Base-by-base conservation (phyloP, 2,329 filamentous ascomycete species). In the Bipolaris victoriae region DNA sequence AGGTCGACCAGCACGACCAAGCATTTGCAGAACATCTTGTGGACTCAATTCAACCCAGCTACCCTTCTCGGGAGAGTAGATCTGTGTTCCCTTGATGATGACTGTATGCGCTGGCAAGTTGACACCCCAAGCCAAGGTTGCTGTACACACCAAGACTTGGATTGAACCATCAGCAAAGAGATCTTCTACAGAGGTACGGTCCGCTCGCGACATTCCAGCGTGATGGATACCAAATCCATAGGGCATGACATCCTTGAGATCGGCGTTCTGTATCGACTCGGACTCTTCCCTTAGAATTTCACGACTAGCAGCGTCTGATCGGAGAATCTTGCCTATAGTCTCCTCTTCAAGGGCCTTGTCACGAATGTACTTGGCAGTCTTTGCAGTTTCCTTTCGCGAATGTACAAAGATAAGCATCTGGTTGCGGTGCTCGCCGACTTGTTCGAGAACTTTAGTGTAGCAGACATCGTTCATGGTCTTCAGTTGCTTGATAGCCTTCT, bases 391-490 rank as follows among this genome's bases (percentile, higher is more conserved):
- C 73, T 99, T 99, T 69, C 95, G 86, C 35, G 96, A 99, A 75
- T 99, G 96, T 5, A 99, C 95, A 72, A 99, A 99, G 58, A 99
- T 97, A 37, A 99, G 86, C 93, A 99, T 97, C 77, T 99, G 95
- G 69, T 99, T 97, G 62, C 91, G 88, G 71, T 96, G 90, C 57
- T 90, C 88, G 6, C 95, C 95, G 29, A 97, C 94, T 73, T 98
- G 94, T 77, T 99, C 95, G 52, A 99, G 86, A 26, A 97, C 93
- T 77, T 99, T 99, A 63, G 89, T 96, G 77, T 99, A 99, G 56
- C 92, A 97, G 52, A 99, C 93, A 68, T 99, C 95, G 72, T 99
- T 99, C 95, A 99, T 99, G 0, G 91, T 96, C 83, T 98, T 97
- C 52, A 99, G 82, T 76, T 99, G 95, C 79, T 98, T 99, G 79